These are phyloP conservation scores for Solanum commersonii DNA, from an alignment of 257 asterid species.

Conservation along the genomic window DNA sequence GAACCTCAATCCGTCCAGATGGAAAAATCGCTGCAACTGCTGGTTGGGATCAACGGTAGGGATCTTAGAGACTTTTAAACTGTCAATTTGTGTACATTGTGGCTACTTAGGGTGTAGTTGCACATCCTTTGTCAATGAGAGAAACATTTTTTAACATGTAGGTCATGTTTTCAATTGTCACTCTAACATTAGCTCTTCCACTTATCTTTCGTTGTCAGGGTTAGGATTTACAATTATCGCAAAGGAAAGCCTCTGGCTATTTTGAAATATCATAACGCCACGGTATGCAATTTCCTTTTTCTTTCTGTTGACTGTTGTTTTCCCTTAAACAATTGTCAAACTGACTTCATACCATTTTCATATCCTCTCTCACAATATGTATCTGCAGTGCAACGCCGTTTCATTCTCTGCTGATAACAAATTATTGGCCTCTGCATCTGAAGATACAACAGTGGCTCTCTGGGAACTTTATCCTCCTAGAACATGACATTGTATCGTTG, in stretches of 20 bases:
- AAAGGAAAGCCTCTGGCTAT: constrained; percentile 83
- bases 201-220: constrained; percentile 21
- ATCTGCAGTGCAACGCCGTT: constrained; percentile 60
- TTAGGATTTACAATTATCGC: constrained; percentile 73
- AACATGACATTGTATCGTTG: neutral
- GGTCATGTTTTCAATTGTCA: neutral
- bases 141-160: neutral
- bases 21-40: constrained; percentile 66
- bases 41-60: constrained; percentile 85
- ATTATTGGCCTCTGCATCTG: constrained; percentile 78
- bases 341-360: neutral
- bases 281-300: constrained; percentile 7
- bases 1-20: constrained; percentile 61
- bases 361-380: neutral
- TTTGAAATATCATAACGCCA: constrained; percentile 69
- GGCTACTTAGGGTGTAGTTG: neutral
- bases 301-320: neutral
- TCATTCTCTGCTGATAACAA: constrained; percentile 48
- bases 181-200: neutral
- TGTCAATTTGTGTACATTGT: neutral
- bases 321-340: neutral
- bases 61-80: neutral
- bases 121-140: neutral
- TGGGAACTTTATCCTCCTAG: constrained; percentile 90
- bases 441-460: constrained; percentile 74